A percentile compares a stretch with the other conserved stretches of the same genome.
Conservation (phyloP, 306 rosid species). For the Rosa lucieae region DNA sequence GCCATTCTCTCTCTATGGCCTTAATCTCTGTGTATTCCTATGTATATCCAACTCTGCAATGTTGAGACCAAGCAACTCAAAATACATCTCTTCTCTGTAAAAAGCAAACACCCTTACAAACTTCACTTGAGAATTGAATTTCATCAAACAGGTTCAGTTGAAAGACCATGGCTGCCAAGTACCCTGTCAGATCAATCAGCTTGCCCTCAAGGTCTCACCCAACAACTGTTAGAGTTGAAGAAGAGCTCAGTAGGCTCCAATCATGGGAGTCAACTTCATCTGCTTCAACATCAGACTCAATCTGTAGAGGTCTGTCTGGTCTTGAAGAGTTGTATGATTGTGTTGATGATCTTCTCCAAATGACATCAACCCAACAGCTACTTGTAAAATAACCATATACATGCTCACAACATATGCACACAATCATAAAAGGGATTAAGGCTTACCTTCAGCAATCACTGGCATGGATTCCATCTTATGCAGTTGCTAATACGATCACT, state of each 20-base stretch:
- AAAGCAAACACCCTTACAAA: constrained; percentile 5
- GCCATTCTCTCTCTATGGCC: constrained; percentile 18
- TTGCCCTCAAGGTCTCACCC: constrained; percentile 72
- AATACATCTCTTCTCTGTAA: neutral
- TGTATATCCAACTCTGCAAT: constrained; percentile 22
- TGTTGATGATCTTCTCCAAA: constrained; percentile 56
- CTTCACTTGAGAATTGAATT: constrained; percentile 4
- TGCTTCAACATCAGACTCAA: constrained; percentile 26
- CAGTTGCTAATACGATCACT: no score
- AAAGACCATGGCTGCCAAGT: constrained; percentile 41
- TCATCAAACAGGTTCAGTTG: neutral
- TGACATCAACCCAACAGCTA: constrained; percentile 56
- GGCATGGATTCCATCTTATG: no score
- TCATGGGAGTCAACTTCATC: constrained; percentile 36
- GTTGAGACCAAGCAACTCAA: constrained; percentile 2
- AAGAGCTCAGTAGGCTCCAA: constrained; percentile 47
- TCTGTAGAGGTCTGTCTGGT: constrained; percentile 32
- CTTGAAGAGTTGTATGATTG: constrained; percentile 48
- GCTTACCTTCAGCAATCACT: no score
- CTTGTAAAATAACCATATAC: no score
- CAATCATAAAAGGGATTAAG: no score
- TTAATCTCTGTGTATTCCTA: constrained; percentile 10
- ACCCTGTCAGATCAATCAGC: constrained; percentile 59
- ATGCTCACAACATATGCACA: no score
- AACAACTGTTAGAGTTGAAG: constrained; percentile 39